Evolutionary conservation across 352 stramenopile genomes (phyloP), one percentile per base, ranked within the genome.

Genomic region (Phytophthora fragariaefolia): DNA sequence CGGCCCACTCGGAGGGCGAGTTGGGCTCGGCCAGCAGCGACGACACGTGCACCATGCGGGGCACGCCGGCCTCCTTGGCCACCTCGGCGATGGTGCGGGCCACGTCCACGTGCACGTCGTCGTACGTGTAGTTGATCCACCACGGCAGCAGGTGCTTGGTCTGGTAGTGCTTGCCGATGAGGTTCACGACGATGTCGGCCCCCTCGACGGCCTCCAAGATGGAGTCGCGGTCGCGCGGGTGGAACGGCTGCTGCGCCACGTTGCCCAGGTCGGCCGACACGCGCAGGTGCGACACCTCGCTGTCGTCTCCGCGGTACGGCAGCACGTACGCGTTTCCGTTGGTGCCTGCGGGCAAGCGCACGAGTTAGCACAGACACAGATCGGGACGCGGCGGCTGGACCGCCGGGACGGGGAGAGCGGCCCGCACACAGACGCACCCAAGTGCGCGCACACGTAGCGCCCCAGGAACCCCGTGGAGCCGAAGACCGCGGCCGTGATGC

Each of bases 151-250:
- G 76, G 74, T 98, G 89, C 80, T 97, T 98, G 30, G 97, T 99
- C 78, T 99, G 95, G 76, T 99, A 99, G 78, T 98, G 85, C 72
- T 99, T 99, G 48, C 97, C 97, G 52, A 99, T 90, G 10, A 99
- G 64, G 79, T 99, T 99, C 71, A 99, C 95, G 32, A 99, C 97
- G 63, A 98, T 82, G 66, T 99, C 96, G 30, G 90, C 93, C 77
- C 96, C 92, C 26, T 89, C 73, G 38, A 99, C 93, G 1, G 95
- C 86, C 36, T 98, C 79, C 38, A 84, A 78, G 51, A 99, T 98
- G 48, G 90, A 97, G 53, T 98, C 92, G 46, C 88, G 80, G 82
- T 99, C 96, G 20, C 93, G 90, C 22, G 90, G 83, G 66, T 88
- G 78, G 72, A 97, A 97, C 34, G 83, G 82, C 34, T 94, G 57